Evolutionary conservation across 2,329 filamentous ascomycete species (phyloP), one percentile per base, ranked within the genome.

Genomic region (Penicillium sp.): DNA sequence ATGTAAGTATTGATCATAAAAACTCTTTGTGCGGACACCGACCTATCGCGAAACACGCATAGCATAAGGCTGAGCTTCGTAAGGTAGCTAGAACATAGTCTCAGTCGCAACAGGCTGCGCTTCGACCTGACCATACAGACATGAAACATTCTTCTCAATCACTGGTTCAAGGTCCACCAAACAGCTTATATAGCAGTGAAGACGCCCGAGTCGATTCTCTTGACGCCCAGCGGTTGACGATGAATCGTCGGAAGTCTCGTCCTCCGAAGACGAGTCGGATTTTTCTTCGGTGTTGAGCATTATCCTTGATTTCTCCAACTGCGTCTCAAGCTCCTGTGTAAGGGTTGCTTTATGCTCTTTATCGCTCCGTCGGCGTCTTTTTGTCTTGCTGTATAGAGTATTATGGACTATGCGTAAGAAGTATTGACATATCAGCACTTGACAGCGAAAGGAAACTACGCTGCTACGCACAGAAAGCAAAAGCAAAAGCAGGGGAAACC

Each of bases 21-120:
- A 28, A 4, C n/a, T 8, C 2, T 13, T 19, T 7, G 19, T 15
- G 22, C 28, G 22, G 17, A 15, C 2, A 55, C 57, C 3, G 10
- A 63, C 61, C 61, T 24, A 12, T 63, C 61, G 35, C 33, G 38
- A 44, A 44, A 63, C 58, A 22, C 49, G 61, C 57, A 55, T 55
- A 3, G 56, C 61, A 40, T 45, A 63, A 28, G 61, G 56, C 22
- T 50, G 61, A 7, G 61, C 56, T 45, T 28, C 15, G 2, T 50
- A 26, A 17, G 57, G 54, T n/a, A 60, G 44, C 40, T 40, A 12
- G 26, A 63, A 53, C 4, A 10, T 15, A 40, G 6, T 59, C 30
- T 53, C 8, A 19, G 44, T 4, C 1, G 35, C 35, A 38, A 35
- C 22, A 17, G n/a, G 4, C 3, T 51, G 45, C 8, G 30, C 2